Evolutionary conservation across 495 filamentous ascomycete genomes (phyloP).

Genomic region (Hyphodiscus hymeniophilus): DNA sequence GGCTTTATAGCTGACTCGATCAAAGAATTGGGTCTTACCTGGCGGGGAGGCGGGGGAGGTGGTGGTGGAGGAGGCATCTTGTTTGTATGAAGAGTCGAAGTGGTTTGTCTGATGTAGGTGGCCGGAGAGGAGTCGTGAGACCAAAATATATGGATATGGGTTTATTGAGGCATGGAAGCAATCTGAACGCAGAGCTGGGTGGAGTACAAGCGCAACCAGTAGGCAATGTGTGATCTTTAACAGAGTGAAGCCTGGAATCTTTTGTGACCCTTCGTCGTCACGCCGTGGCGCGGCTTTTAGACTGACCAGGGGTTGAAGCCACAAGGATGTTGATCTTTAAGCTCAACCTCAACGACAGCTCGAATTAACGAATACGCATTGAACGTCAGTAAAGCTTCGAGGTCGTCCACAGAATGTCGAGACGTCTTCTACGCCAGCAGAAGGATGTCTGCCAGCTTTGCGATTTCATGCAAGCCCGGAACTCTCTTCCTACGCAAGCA

Average conservation of each 20-base stretch:
- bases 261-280: slow-evolving; percentile 8
- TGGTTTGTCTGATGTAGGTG: background rate
- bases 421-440: slow-evolving; percentile 7
- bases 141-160: background rate
- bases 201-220: background rate
- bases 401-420: slow-evolving; percentile 12
- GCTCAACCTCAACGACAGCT: slow-evolving; percentile 4
- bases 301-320: background rate
- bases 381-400: background rate
- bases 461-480: slow-evolving; percentile 13
- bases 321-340: background rate
- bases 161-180: slow-evolving; percentile 4
- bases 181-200: background rate
- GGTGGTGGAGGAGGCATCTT: slow-evolving; percentile 62
- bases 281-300: background rate
- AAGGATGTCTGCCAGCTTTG: slow-evolving; percentile 22
- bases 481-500: background rate
- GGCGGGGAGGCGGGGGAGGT: slow-evolving; percentile 11
- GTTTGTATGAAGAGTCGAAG: background rate
- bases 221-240: background rate
- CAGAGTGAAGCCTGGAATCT: slow-evolving; percentile 4
- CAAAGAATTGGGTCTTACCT: slow-evolving; percentile 5
- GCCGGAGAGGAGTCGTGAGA: background rate
- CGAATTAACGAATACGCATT: background rate
- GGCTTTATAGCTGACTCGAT: slow-evolving; percentile 39